phyloP scores from a whole-genome alignment of 2,329 filamentous ascomycete genomes.

The Tolypocladium ovalisporum region DNA sequence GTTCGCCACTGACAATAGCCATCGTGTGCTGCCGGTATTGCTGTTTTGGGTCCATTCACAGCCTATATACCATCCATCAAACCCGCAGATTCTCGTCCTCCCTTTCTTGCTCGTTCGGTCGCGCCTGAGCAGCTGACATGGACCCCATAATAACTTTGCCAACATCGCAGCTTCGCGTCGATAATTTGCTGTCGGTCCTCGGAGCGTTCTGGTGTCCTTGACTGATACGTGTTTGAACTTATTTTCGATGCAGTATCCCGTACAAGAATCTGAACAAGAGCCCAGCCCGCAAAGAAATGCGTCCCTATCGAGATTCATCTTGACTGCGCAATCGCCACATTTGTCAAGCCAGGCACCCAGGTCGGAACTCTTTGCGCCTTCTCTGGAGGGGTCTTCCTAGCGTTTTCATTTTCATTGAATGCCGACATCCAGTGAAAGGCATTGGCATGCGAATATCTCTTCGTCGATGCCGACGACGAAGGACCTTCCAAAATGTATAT shows the following conservation, averaged over 20 bases:
- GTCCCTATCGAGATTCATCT: neutral
- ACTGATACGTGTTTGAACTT: neutral
- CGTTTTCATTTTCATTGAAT: no score
- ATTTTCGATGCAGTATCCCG: neutral
- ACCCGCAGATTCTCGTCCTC: neutral
- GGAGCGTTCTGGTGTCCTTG: neutral
- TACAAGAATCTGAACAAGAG: neutral
- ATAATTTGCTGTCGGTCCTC: neutral
- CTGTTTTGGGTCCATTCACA: neutral
- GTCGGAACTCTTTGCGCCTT: neutral
- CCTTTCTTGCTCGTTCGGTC: neutral
- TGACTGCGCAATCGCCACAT: neutral
- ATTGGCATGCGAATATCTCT: neutral
- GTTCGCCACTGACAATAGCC: neutral
- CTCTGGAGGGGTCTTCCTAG: no score
- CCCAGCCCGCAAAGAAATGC: neutral
- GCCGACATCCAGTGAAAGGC: neutral
- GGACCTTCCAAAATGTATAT: no score
- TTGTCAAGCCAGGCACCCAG: neutral
- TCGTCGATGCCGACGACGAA: neutral
- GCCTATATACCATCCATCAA: neutral
- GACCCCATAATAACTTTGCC: neutral
- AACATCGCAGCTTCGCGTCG: neutral
- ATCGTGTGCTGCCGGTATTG: neutral
- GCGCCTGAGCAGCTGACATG: neutral